Conservation (phyloP, 768 basidiomycete species). For the Cyathus striatus region DNA sequence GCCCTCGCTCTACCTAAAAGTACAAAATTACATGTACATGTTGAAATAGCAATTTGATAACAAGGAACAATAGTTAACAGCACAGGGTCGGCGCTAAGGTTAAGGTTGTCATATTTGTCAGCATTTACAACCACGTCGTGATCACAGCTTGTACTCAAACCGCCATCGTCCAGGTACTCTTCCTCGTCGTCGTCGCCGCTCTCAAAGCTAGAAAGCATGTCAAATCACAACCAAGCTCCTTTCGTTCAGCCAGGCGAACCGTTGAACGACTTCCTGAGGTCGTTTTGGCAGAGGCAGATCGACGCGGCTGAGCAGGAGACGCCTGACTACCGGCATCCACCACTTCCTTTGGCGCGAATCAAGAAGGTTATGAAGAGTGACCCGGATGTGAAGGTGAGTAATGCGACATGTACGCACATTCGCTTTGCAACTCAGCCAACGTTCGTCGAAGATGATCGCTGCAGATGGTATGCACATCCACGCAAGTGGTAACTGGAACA, state of each 20-base stretch:
- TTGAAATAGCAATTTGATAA: too few relatives aligned
- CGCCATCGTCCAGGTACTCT: too few relatives aligned
- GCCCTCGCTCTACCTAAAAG: too few relatives aligned
- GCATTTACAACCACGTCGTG: too few relatives aligned
- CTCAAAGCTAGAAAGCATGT: too few relatives aligned
- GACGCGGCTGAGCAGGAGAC: slow-evolving; percentile 84
- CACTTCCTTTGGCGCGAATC: slow-evolving; percentile 89
- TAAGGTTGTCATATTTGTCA: too few relatives aligned
- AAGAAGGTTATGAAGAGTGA: slow-evolving; percentile 99
- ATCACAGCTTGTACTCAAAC: too few relatives aligned
- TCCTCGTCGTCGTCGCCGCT: too few relatives aligned
- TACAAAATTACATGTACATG: too few relatives aligned
- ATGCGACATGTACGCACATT: slow-evolving; percentile 1
- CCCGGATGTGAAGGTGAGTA: slow-evolving; percentile 87
- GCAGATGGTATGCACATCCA: slow-evolving; percentile 61
- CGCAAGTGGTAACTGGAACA: slow-evolving; percentile 1
- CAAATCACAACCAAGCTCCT: too few relatives aligned
- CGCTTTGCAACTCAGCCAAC: slow-evolving; percentile 3
- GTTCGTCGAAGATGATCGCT: slow-evolving; percentile 80
- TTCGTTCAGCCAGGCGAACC: slow-evolving; percentile 82
- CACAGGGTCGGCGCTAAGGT: too few relatives aligned
- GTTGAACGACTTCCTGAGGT: slow-evolving; percentile 79
- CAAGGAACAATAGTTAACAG: too few relatives aligned
- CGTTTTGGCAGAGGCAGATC: slow-evolving; percentile 89
- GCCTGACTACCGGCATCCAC: slow-evolving; percentile 83